Base-by-base conservation (phyloP, 2,329 filamentous ascomycete species). In the Penicillium sp. region DNA sequence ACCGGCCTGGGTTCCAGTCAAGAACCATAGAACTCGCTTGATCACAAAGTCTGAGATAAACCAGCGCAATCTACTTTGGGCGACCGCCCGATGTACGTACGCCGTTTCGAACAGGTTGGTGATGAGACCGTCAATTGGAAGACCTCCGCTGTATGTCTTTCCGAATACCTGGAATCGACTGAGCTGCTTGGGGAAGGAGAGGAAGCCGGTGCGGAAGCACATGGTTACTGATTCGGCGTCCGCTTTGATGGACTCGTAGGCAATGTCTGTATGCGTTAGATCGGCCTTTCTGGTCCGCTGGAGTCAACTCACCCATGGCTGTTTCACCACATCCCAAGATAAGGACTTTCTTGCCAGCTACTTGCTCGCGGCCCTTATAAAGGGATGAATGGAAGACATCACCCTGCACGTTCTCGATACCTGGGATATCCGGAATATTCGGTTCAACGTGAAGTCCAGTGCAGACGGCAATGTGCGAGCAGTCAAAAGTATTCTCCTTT, bases 221-320 rank as follows among this genome's bases (percentile, higher is more conserved):
- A 59, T 57, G 12, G 52, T 59, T 15, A 57, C 55, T 14, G 57
- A 57, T 43, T 59, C 35, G 4, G 57, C 52, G 26, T 59, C 35
- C 31, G 57, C 57, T 46, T 57, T 59, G 35, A 59, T 57, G n/a
- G 57, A 59, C 23, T 57, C 55, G 29, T 59, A 59, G 31, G 57
- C 57, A 33, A 59, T 59, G 43, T 59, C 56, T 58, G 49, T 5
- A 27, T 9, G 2, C 20, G 25, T 53, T 41, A 54, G 37, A 49
- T 49, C 1, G 8, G 4, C 14, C 14, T 35, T 47, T 33, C 18
- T 26, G 7, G n/a, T 18, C 15, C 4, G 11, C 22, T 12, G 6
- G 9, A 9, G 50, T 7, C 5, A 7, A 53, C 56, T 53, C n/a
- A 58, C 56, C 57, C 57, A 59, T 59, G 1, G 55, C 57, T 9